Evolutionary conservation across 805 yeast species (phyloP), one percentile per base, ranked within the genome.

Genomic region (Scheffersomyces spartinae): DNA sequence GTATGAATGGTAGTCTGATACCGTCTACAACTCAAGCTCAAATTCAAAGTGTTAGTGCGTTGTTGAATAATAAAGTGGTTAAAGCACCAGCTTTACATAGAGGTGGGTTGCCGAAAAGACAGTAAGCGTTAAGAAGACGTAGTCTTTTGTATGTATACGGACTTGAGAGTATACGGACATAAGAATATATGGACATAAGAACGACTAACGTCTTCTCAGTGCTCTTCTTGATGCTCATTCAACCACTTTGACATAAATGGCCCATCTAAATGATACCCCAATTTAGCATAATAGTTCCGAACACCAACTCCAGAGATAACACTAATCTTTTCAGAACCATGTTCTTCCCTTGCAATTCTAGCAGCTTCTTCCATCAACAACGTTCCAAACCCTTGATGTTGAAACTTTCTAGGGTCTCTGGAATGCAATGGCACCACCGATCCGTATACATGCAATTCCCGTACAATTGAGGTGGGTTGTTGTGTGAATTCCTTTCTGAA

Each of bases 301-400:
- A 91, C 98, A 38, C 98, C 98, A 20, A 91, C 96, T 38, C 98
- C 98, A 17, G 93, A 77, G 39, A 91, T 91, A 28, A 91, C 98
- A 48, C 94, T 74, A 18, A 91, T 79, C 58, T 91, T 91, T 26
- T 66, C 61, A 4, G 94, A 78, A 0, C 95, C 94, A 49, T 91
- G 98, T 49, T 91, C 98, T 43, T 85, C 95, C 26, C 74, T 68
- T 1, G 98, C 91, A 32, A 91, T 91, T 37, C 95, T 69, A 43
- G 84, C 97, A 3, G 98, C 98, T 53, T 91, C 98, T 53, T 91
- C 97, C 98, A 91, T 91, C 26, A 91, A 56, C 42, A 91, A 63
- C 5, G 98, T 88, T 35, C 98, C 98, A 49, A 88, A 91, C 12
- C 98, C 98, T 63, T 91, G 98, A 61, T 91, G 98, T 59, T 91